These are phyloP conservation scores for Rhizophora apiculata DNA, from an alignment of 345 rosid genomes.

Conservation along the genomic window DNA sequence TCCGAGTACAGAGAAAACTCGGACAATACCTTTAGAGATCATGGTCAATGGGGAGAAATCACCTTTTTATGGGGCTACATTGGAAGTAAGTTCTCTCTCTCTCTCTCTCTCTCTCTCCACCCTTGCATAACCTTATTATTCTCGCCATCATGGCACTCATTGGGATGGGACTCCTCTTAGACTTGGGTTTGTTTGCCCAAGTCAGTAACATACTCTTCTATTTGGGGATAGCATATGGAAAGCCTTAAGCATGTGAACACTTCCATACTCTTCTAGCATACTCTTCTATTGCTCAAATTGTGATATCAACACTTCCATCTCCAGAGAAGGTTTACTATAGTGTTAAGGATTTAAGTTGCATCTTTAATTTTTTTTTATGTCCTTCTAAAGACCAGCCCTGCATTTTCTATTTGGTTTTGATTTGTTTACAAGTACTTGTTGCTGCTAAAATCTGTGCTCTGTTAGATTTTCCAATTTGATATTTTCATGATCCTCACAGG, in stretches of 20 bases:
- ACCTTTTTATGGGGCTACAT: slow-evolving; percentile 76
- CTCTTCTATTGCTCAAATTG: background rate
- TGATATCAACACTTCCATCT: background rate
- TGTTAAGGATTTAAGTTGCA: background rate
- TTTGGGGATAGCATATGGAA: too few species aligned
- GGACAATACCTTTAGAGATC: slow-evolving; percentile 83
- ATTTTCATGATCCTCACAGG: slow-evolving; percentile 40
- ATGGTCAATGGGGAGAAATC: slow-evolving; percentile 75
- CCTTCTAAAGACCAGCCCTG: background rate
- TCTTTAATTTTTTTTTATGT: background rate
- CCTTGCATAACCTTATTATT: too few species aligned
- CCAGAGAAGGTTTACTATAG: background rate
- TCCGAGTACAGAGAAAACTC: slow-evolving; percentile 86
- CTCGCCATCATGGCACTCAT: too few species aligned
- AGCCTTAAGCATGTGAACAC: background rate
- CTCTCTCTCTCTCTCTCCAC: background rate
- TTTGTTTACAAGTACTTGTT: background rate
- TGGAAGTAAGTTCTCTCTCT: slow-evolving; percentile 53
- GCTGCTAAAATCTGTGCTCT: background rate
- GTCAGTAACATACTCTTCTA: background rate
- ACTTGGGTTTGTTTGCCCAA: too few species aligned
- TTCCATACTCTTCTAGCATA: too few species aligned
- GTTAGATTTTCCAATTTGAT: slow-evolving; percentile 1
- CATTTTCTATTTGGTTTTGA: too few species aligned
- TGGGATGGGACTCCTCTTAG: too few species aligned